Conservation (phyloP, 331 rosid genomes). For the Cydonia oblonga region DNA sequence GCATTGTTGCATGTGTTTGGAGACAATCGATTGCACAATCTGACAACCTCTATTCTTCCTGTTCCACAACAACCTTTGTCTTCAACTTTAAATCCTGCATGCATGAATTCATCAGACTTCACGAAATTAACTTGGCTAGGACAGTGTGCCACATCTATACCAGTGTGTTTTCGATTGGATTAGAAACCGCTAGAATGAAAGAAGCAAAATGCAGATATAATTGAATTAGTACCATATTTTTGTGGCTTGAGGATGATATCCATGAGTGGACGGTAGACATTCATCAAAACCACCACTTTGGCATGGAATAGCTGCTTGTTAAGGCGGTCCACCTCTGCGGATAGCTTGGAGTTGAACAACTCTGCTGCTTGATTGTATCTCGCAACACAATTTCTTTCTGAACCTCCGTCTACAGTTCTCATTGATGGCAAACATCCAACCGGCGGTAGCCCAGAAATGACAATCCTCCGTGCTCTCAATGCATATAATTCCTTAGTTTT, state of each 20-base stretch:
- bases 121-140: too few species aligned
- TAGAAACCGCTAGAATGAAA: too few species aligned
- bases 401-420: slow-evolving; percentile 10
- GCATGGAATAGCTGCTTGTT: neutral
- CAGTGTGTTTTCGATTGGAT: too few species aligned
- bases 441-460: neutral
- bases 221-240: slow-evolving; percentile 9
- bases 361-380: slow-evolving; percentile 1
- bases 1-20: slow-evolving; percentile 14
- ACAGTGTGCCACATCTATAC: too few species aligned
- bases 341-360: slow-evolving; percentile 23
- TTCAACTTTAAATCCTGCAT: slow-evolving; percentile 24
- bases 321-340: neutral
- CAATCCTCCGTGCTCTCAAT: slow-evolving; percentile 14
- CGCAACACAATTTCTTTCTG: neutral
- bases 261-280: slow-evolving; percentile 26
- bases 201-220: too few species aligned
- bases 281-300: slow-evolving; percentile 20
- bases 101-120: neutral
- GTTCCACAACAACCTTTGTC: slow-evolving; percentile 37
- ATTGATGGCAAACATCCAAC: slow-evolving; percentile 18
- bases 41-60: slow-evolving; percentile 11
- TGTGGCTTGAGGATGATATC: slow-evolving; percentile 9
- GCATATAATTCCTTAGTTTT: slow-evolving; percentile 1
- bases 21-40: neutral